phyloP scores from a whole-genome alignment of 345 rosid species.

The Syzygium oleosum region DNA sequence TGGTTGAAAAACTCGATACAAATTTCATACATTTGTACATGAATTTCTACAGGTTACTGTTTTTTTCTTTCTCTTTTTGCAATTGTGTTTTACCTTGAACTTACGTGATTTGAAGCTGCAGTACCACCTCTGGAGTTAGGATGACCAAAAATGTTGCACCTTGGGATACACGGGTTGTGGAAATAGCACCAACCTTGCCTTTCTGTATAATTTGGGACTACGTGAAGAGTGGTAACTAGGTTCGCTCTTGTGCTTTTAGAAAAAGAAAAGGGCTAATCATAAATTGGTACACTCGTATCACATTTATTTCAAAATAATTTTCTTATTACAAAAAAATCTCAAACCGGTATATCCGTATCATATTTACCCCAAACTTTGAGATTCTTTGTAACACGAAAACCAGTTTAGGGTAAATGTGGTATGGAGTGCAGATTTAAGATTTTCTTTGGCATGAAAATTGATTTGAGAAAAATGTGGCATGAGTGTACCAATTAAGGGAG shows the following conservation, averaged over 20 bases:
- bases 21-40: not conserved
- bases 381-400: not conserved
- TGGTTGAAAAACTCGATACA: not conserved
- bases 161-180: not conserved
- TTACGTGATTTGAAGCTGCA: not conserved
- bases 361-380: not conserved
- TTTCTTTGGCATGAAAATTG: not conserved
- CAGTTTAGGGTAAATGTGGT: not conserved
- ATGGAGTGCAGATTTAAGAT: accelerated
- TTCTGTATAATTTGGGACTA: not conserved
- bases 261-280: not conserved
- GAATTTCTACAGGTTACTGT: not conserved
- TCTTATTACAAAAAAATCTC: not conserved
- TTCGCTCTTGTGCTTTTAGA: not conserved
- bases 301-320: not conserved
- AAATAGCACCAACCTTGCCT: not conserved
- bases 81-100: not conserved
- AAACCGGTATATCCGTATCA: not conserved
- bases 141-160: not conserved
- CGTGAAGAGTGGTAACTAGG: not conserved
- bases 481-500: not conserved
- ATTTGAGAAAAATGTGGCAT: not conserved
- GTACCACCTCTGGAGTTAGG: not conserved
- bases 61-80: not conserved
- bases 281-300: not conserved